Evolutionary conservation across 306 rosid genomes (phyloP).

Genomic region (Oemleria cerasiformis): DNA sequence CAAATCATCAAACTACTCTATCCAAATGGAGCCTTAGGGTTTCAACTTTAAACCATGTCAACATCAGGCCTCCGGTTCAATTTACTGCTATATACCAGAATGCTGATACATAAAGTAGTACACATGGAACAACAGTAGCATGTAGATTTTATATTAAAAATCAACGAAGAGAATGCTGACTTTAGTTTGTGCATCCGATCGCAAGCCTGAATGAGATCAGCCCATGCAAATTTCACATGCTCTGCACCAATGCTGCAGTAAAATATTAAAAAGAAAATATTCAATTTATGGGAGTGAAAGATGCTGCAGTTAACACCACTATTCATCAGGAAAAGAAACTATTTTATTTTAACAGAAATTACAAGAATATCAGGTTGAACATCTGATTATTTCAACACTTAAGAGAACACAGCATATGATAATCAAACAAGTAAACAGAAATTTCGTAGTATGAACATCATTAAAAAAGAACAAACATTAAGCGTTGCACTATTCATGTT

Average conservation of each 20-base stretch:
- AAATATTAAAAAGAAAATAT: conserved; percentile 16
- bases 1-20: too few species aligned
- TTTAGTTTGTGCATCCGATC: conserved; percentile 28
- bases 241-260: conserved; percentile 58
- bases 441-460: background rate
- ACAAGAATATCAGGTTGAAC: background rate
- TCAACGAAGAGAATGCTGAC: conserved; percentile 19
- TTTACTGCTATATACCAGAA: background rate
- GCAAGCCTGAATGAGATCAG: conserved; percentile 45
- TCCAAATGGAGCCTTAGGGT: too few species aligned
- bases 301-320: background rate
- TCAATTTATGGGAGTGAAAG: conserved; percentile 8
- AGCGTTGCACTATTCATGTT: background rate
- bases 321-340: background rate
- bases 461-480: background rate
- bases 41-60: background rate
- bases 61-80: background rate
- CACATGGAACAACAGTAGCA: background rate
- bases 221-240: conserved; percentile 44
- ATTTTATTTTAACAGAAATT: background rate
- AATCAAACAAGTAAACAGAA: background rate
- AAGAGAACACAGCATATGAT: background rate
- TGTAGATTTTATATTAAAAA: background rate
- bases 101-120: background rate
- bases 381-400: background rate